Evolutionary conservation across 2,329 filamentous ascomycete species (phyloP).

Genomic region (Cercospora citrullina): DNA sequence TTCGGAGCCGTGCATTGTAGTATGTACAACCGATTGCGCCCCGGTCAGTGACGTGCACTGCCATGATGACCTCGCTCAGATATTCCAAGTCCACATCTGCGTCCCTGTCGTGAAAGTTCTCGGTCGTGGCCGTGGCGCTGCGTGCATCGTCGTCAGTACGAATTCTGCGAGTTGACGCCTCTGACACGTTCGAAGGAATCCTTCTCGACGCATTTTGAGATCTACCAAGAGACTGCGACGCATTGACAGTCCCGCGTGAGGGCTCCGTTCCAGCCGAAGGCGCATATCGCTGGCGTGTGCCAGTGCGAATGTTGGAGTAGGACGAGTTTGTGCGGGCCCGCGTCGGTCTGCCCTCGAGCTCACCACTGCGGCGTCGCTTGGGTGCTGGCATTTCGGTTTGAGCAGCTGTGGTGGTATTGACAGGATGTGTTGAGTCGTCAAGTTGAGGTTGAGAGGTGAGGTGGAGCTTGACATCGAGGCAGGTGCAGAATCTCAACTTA

Average conservation of each 20-base stretch:
- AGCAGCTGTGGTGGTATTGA: neutral
- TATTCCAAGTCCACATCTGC: slow-evolving; percentile 21
- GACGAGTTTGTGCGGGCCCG: slow-evolving; percentile 15
- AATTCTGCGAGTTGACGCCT: slow-evolving; percentile 24
- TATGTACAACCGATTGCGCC: slow-evolving; percentile 80
- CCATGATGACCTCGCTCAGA: slow-evolving; percentile 74
- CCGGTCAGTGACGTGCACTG: slow-evolving; percentile 70
- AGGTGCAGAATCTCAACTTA: neutral
- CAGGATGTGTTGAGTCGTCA: neutral
- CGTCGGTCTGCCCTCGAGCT: slow-evolving; percentile 6
- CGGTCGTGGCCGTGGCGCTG: slow-evolving; percentile 19
- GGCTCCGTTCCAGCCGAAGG: slow-evolving; percentile 2
- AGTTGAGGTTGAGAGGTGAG: neutral
- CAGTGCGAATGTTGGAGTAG: slow-evolving; percentile 16
- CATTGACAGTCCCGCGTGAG: neutral
- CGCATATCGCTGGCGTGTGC: slow-evolving; percentile 23
- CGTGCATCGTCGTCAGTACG: slow-evolving; percentile 4
- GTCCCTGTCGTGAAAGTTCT: slow-evolving; percentile 17
- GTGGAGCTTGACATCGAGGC: slow-evolving; percentile 7
- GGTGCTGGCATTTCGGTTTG: slow-evolving; percentile 4
- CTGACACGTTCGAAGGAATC: slow-evolving; percentile 10
- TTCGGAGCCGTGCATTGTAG: slow-evolving; percentile 69
- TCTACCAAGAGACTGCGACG: neutral
- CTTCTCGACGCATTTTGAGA: slow-evolving; percentile 6
- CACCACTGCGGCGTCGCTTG: slow-evolving; percentile 19